Base-by-base conservation (phyloP, 2,329 filamentous ascomycete species). In the Exutisphaerella laricina region DNA sequence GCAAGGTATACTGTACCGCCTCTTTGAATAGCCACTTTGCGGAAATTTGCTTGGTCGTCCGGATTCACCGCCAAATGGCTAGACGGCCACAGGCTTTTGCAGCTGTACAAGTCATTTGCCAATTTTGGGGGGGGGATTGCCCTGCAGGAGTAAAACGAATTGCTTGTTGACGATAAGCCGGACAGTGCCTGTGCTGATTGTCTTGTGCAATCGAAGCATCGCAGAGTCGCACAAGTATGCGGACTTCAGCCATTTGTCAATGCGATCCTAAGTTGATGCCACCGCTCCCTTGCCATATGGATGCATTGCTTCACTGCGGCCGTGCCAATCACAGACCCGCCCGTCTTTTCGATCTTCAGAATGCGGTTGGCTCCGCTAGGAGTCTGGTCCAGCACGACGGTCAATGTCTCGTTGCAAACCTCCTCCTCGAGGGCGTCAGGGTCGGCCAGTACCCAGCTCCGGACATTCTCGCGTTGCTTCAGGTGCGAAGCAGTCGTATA, bases 371-470 rank as follows among this genome's bases (percentile, higher is more conserved):
- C 67, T 1, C 70, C 75, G 35, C 34, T n/a, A 10, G 47, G 61
- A 57, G 51, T 48, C 25, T 59, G 51, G 60, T 90, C 84, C n/a
- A 95, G 78, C 36, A 92, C 81, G 23, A 95, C 70, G 2, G 82
- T 89, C n/a, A 92, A 71, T n/a, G 68, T 76, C 72, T 98, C 92
- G 48, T 81, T 74, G 60, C 88, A 94, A 31, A 94, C 67, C 6
- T 77, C 78, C 69, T 97, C 92, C 69, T 98, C 92, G 55, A 94
- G 83, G 16, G 80, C 78, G 68, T 98, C 92, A 2, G 88, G 88
- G 67, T 98, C 92, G 5, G 85, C 79, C 44, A 98, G 67, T 2
- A 96, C 70, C 87, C 88, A 94, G 33, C 44, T 61, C 43, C 60
- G 56, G 12, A 54, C 48, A 51, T 61, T 63, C 46, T 53, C 57